phyloP scores from a whole-genome alignment of 2,329 filamentous ascomycete genomes.

The Sarocladium kiliense region DNA sequence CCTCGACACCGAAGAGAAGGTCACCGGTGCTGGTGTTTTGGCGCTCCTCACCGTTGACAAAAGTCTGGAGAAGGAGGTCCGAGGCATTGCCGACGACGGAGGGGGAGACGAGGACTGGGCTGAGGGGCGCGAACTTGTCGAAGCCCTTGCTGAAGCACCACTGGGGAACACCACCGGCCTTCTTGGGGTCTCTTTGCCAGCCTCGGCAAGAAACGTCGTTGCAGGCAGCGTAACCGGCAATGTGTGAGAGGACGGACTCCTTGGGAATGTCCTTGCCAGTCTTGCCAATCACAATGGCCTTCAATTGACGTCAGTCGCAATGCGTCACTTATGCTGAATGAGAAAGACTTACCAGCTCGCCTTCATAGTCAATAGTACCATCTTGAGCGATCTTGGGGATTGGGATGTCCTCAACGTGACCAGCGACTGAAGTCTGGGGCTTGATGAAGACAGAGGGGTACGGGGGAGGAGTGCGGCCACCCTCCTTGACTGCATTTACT shows the following conservation, averaged over 20 bases:
- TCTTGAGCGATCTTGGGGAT: slow-evolving; percentile 45
- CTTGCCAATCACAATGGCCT: slow-evolving; percentile 47
- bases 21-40: slow-evolving; percentile 43
- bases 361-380: slow-evolving; percentile 43
- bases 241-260: slow-evolving; percentile 36
- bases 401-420: slow-evolving; percentile 30
- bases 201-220: slow-evolving; percentile 53
- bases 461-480: neutral
- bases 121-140: slow-evolving; percentile 51
- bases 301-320: neutral
- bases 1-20: slow-evolving; percentile 43
- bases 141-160: slow-evolving; percentile 53
- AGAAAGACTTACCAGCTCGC: slow-evolving; percentile 25
- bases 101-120: slow-evolving; percentile 36
- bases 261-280: slow-evolving; percentile 45
- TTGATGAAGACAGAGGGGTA: slow-evolving; percentile 47
- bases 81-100: slow-evolving; percentile 21
- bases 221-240: slow-evolving; percentile 39
- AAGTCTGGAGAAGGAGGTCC: slow-evolving; percentile 26
- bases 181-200: slow-evolving; percentile 45
- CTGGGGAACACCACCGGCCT: slow-evolving; percentile 35
- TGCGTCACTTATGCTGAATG: no score
- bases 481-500: neutral
- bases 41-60: slow-evolving; percentile 44
- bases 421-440: slow-evolving; percentile 32